Conservation (phyloP, 495 filamentous ascomycete species). For the Aspergillus funiculosus region DNA sequence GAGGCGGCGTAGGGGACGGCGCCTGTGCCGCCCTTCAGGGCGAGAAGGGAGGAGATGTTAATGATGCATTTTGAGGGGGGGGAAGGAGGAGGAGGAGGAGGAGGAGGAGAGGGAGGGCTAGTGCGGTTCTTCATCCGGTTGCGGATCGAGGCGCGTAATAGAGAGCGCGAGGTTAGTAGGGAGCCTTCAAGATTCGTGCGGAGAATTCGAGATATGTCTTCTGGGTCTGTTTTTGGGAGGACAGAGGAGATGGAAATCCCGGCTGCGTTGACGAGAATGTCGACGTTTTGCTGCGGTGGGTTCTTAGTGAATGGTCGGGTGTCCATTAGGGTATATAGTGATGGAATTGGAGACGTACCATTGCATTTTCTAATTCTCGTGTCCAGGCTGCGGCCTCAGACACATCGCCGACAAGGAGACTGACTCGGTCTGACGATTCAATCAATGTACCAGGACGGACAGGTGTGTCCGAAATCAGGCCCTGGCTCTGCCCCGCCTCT, state of each 20-base stretch:
- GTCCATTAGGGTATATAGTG: not conserved
- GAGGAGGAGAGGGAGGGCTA: not conserved
- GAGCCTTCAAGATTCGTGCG: constrained; percentile 66
- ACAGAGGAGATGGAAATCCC: constrained; percentile 58
- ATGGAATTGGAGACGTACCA: constrained; percentile 26
- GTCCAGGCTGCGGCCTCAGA: constrained; percentile 41
- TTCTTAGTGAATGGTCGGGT: not conserved
- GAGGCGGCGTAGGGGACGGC: constrained; percentile 69
- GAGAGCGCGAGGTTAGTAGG: constrained; percentile 55
- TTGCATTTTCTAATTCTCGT: constrained; percentile 35
- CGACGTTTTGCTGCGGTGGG: constrained; percentile 27
- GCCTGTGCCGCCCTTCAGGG: constrained; percentile 54
- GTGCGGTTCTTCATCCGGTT: constrained; percentile 27
- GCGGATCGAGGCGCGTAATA: constrained; percentile 44
- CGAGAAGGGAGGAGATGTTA: constrained; percentile 72
- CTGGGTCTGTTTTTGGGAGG: constrained; percentile 41
- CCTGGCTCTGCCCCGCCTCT: constrained; percentile 1
- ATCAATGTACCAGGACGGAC: constrained; percentile 14
- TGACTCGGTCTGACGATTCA: constrained; percentile 20
- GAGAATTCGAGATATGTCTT: constrained; percentile 46
- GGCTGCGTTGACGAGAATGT: constrained; percentile 73
- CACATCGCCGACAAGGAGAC: constrained; percentile 44
- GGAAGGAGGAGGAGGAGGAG: not conserved
- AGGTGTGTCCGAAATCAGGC: not conserved
- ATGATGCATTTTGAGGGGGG: constrained; percentile 57